A percentile compares a stretch with the other conserved stretches of the same genome.
These are phyloP conservation scores for Monilinia fructigena DNA, from an alignment of 2,329 filamentous ascomycete genomes.

Conservation along the genomic window DNA sequence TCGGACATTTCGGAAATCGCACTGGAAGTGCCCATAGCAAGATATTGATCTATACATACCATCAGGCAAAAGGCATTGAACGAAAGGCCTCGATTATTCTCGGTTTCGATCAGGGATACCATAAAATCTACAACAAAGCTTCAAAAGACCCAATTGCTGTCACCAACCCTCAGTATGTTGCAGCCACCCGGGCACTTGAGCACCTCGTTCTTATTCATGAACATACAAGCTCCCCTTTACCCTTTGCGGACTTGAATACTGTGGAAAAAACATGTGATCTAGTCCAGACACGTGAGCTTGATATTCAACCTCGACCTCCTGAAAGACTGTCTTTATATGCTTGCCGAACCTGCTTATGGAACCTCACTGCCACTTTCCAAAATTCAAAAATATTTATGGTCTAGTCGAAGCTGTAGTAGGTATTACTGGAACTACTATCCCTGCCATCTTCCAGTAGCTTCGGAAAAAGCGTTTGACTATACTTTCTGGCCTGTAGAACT, in stretches of 20 bases:
- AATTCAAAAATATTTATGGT: neutral
- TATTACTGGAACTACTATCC: slow-evolving; percentile 17
- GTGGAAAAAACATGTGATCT: slow-evolving; percentile 13
- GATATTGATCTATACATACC: slow-evolving; percentile 17
- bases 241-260: slow-evolving; percentile 8
- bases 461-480: neutral
- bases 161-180: slow-evolving; percentile 21
- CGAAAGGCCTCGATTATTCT: slow-evolving; percentile 17
- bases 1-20: slow-evolving; percentile 18
- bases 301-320: neutral
- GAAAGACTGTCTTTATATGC: neutral
- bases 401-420: slow-evolving; percentile 6
- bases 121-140: neutral
- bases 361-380: neutral
- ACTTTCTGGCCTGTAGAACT: neutral
- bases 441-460: slow-evolving; percentile 8
- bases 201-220: slow-evolving; percentile 16
- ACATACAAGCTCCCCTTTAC: neutral
- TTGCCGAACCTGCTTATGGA: slow-evolving; percentile 13
- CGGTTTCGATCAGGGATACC: slow-evolving; percentile 14
- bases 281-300: neutral
- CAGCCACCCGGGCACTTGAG: slow-evolving; percentile 18
- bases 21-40: slow-evolving; percentile 6
- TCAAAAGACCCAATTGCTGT: slow-evolving; percentile 14
- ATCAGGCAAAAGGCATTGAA: slow-evolving; percentile 19